A percentile compares a stretch with the other conserved stretches of the same genome.
Conservation (phyloP, 2,329 filamentous ascomycete species). For the Cladosporium velox region DNA sequence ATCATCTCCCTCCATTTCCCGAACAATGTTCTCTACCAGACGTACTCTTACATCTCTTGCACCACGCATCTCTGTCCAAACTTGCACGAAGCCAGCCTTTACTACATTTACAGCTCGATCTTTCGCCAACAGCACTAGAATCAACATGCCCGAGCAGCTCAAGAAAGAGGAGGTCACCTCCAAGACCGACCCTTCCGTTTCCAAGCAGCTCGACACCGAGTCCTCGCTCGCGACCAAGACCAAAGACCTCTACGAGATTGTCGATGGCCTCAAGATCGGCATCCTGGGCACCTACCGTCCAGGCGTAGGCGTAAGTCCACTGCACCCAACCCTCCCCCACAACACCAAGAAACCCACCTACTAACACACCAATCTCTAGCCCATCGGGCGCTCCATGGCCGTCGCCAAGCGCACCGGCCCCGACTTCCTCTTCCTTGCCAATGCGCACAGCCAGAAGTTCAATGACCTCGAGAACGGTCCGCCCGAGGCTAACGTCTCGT, state of each 20-base stretch:
- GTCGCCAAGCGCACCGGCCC: constrained; percentile 58
- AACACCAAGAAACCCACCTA: neutral
- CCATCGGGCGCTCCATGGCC: constrained; percentile 52
- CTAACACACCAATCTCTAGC: constrained; percentile 25
- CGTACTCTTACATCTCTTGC: constrained; percentile 19
- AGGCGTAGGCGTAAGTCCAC: constrained; percentile 39
- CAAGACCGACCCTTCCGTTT: constrained; percentile 49
- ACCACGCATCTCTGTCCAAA: constrained; percentile 9
- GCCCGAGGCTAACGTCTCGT: constrained; percentile 46
- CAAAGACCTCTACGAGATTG: constrained; percentile 50
- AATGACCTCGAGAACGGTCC: constrained; percentile 45
- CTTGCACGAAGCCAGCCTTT: constrained; percentile 8
- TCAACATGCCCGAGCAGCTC: constrained; percentile 48
- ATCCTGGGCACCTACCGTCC: constrained; percentile 46
- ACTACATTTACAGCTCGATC: constrained; percentile 23
- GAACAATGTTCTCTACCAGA: constrained; percentile 13
- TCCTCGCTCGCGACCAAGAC: constrained; percentile 49
- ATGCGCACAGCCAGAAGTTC: constrained; percentile 51
- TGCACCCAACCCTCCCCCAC: too few species aligned
- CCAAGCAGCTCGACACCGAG: constrained; percentile 52
- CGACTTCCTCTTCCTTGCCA: constrained; percentile 55
- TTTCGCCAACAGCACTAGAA: constrained; percentile 12
- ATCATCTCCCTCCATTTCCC: neutral
- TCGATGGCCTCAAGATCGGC: constrained; percentile 49
- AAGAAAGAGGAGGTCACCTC: constrained; percentile 45